These are phyloP conservation scores for Priceomyces haplophilus DNA, from an alignment of 805 yeast species.

Conservation along the genomic window DNA sequence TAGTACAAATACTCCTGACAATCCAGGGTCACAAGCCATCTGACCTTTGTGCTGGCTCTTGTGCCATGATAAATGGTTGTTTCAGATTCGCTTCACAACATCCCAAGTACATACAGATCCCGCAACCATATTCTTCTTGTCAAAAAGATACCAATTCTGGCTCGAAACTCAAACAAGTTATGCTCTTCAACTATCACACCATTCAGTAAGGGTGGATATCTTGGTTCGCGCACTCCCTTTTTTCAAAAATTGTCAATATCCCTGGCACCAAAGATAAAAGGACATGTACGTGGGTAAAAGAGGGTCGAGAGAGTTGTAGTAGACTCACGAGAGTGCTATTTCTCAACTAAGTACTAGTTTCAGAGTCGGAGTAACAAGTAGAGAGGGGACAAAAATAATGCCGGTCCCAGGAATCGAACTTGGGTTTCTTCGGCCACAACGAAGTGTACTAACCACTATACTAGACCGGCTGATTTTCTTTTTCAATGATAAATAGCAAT, in stretches of 20 bases:
- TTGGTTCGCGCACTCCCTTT: neutral
- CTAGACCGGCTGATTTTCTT: conserved; percentile 26
- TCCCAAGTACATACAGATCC: neutral
- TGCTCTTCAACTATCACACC: neutral
- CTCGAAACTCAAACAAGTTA: neutral
- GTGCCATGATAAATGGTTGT: too few species aligned
- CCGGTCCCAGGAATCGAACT: conserved; percentile 51
- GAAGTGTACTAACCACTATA: conserved; percentile 47
- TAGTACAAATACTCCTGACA: neutral
- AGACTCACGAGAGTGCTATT: too few species aligned
- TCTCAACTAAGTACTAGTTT: too few species aligned
- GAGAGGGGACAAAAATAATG: conserved; percentile 19
- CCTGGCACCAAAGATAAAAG: too few species aligned
- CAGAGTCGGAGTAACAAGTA: too few species aligned
- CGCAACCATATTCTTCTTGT: conserved; percentile 1
- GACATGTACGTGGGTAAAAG: too few species aligned
- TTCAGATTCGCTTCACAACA: too few species aligned
- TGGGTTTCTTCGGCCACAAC: conserved; percentile 49
- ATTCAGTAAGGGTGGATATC: neutral
- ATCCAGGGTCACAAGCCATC: too few species aligned
- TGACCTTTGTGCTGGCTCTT: too few species aligned
- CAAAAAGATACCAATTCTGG: neutral
- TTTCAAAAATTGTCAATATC: too few species aligned
- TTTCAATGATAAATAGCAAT: neutral
- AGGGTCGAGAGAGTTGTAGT: too few species aligned